Evolutionary conservation across 1,284 basidiomycete genomes (phyloP), one percentile per base, ranked within the genome.

Genomic region (Malassezia pachydermatis): DNA sequence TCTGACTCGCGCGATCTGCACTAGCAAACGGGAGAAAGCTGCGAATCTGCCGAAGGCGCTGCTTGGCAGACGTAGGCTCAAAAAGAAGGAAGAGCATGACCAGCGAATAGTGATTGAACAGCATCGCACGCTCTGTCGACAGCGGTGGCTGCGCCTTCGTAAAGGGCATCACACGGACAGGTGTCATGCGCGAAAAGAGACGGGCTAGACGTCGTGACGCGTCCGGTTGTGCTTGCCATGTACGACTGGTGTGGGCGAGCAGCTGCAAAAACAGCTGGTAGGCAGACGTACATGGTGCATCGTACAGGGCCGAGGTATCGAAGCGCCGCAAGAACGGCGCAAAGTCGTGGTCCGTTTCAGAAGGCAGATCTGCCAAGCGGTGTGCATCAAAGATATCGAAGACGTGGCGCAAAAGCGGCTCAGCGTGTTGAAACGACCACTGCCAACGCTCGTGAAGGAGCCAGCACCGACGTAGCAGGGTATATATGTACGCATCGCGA

Each of bases 21-120:
- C 78, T 73, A 19, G 75, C 73, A 69, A 92, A 90, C 5, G 60
- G 75, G 38, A 89, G 76, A 48, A 83, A 86, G 24, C 76, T 76
- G 28, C 78, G 80, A 10, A 82, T 82, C 51, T 80, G 80, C 9
- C 75, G 70, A 23, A 87, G 68, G 11, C 81, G 78, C 41, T 77
- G 76, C 4, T 76, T 74, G 48, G 81, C 76, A 16, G 78, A 76
- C 1, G 75, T 58, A 0, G 82, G 80, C 39, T 84, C 81, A 30
- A 92, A 78, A 60, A 83, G 79, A 41, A 87, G 78, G 5, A 81
- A 81, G n/a, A 87, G 77, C 16, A 84, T 80, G 58, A 86, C 77
- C 13, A 84, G 81, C 35, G 80, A 80, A 63, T 88, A 83, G 22
- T 90, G 82, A 71, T 96, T 95, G 72, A 84, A 82, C 10, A 95